Conservation (phyloP, 768 basidiomycete genomes). For the Pulveroboletus ravenelii region DNA sequence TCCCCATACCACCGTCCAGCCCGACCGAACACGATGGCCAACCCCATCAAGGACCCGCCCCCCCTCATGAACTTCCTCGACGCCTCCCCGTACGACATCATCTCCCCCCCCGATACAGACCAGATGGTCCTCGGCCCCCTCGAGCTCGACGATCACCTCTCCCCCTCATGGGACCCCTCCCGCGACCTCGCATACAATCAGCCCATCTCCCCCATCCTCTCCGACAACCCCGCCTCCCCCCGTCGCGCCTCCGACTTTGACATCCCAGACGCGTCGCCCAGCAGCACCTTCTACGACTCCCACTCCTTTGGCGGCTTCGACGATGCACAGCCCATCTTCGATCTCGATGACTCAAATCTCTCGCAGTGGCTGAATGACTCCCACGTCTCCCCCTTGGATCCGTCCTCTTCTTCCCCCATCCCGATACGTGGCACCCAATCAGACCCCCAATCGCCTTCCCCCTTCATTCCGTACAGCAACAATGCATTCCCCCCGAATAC, state of each 20-base stretch:
- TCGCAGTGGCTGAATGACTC: conserved; percentile 64
- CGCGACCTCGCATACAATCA: conserved; percentile 34
- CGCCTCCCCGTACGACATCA: conserved; percentile 39
- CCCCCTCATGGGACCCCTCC: conserved; percentile 26
- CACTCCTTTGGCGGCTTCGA: conserved; percentile 28
- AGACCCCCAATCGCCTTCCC: conserved; percentile 39
- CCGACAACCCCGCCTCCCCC: conserved; percentile 36
- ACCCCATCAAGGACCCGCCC: conserved; percentile 29
- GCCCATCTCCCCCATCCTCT: conserved; percentile 39
- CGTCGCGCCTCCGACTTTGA: conserved; percentile 40
- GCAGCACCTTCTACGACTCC: conserved; percentile 34
- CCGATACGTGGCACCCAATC: conserved; percentile 50
- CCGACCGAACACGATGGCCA: conserved; percentile 13
- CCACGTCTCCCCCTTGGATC: conserved; percentile 34
- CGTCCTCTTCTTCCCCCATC: conserved; percentile 53
- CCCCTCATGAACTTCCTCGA: conserved; percentile 36
- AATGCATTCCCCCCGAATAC: conserved; percentile 45
- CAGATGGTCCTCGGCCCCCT: conserved; percentile 34
- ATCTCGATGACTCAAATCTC: conserved; percentile 40
- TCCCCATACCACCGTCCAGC: conserved; percentile 35
- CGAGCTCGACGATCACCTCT: conserved; percentile 31
- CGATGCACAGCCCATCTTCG: conserved; percentile 34
- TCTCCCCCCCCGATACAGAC: conserved; percentile 27
- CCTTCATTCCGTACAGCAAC: conserved; percentile 48
- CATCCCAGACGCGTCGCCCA: conserved; percentile 37